A percentile compares a stretch with the other conserved stretches of the same genome.
These are phyloP conservation scores for Fusarium sp. DNA, from an alignment of 2,329 filamentous ascomycete species.

Conservation along the genomic window DNA sequence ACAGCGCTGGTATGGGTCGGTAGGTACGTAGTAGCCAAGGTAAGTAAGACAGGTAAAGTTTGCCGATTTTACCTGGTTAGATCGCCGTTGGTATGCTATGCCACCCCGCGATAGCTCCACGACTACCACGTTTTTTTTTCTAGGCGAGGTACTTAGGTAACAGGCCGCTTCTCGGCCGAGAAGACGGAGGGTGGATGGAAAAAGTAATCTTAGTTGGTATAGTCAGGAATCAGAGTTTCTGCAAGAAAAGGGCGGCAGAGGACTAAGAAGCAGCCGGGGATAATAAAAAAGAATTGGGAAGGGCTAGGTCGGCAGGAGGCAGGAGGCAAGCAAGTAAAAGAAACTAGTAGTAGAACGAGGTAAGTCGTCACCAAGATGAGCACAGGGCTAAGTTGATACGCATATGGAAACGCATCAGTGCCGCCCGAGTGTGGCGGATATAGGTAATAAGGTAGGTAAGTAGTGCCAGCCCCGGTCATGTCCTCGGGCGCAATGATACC, in stretches of 20 bases:
- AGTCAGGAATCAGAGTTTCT: conserved; percentile 29
- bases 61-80: conserved; percentile 27
- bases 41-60: not conserved
- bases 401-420: conserved; percentile 35
- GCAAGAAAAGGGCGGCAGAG: conserved; percentile 24
- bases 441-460: not conserved
- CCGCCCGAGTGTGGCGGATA: conserved; percentile 30
- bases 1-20: not conserved
- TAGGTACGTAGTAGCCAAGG: not conserved
- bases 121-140: conserved; percentile 16
- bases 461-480: conserved; percentile 28
- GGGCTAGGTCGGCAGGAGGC: conserved; percentile 3
- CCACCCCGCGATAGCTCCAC: conserved; percentile 30
- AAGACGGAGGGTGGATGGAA: conserved; percentile 25
- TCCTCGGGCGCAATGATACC: conserved; percentile 31
- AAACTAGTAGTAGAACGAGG: conserved; percentile 13
- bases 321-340: conserved; percentile 20
- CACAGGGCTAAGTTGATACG: conserved; percentile 34
- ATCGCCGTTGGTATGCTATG: conserved; percentile 14
- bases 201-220: conserved; percentile 20
- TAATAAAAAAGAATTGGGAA: conserved; percentile 27
- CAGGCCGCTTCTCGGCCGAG: conserved; percentile 35
- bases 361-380: conserved; percentile 24
- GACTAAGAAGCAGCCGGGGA: conserved; percentile 26
- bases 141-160: not conserved